Conservation (phyloP, 441 rosid species). For the Populus hybrid region DNA sequence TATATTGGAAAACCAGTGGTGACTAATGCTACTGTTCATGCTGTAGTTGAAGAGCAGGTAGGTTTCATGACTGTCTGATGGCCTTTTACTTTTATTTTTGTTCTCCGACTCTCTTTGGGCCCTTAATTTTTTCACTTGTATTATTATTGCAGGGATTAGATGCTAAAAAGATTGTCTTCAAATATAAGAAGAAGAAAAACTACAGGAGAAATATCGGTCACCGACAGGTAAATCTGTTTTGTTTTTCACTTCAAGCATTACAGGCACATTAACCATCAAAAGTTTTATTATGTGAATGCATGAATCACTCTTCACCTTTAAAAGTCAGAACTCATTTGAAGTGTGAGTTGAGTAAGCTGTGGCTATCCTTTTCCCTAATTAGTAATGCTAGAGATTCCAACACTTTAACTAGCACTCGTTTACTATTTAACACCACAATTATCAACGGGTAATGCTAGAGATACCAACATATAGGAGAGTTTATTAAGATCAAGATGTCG, state of each 20-base stretch:
- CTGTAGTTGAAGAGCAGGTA: slow-evolving; percentile 92
- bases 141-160: slow-evolving; percentile 61
- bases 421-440: background rate
- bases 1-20: slow-evolving; percentile 91
- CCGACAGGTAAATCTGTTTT: slow-evolving; percentile 58
- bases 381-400: background rate
- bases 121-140: background rate
- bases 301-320: background rate
- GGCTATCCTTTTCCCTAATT: background rate
- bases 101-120: background rate
- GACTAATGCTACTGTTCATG: slow-evolving; percentile 91
- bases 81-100: background rate
- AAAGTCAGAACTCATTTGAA: background rate
- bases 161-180: slow-evolving; percentile 79
- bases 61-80: background rate
- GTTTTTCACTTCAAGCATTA: background rate
- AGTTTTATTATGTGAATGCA: background rate
- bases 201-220: slow-evolving; percentile 95
- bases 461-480: background rate
- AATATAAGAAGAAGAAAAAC: slow-evolving; percentile 91
- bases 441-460: background rate
- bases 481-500: background rate
- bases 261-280: background rate
- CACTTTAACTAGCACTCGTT: background rate
- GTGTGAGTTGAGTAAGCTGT: background rate